Conservation (phyloP, 2,329 filamentous ascomycete species). For the Epichloe baconii region DNA sequence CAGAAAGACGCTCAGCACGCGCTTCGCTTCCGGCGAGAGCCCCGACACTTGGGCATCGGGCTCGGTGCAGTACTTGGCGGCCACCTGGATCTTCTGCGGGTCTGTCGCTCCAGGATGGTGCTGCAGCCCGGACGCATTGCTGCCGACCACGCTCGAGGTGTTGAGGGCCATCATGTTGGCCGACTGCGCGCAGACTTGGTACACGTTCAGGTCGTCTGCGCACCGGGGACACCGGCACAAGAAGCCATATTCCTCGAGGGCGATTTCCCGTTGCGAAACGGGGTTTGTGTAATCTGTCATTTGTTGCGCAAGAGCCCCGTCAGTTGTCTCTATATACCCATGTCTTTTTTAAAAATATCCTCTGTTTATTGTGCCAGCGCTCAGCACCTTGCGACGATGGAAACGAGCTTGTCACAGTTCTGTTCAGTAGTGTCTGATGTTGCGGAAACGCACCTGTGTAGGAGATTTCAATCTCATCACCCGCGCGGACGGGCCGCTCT, state of each 20-base stretch:
- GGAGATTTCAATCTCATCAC: constrained; percentile 47
- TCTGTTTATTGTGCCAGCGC: too few relatives aligned
- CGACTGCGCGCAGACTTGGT: constrained; percentile 33
- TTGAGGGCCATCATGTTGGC: constrained; percentile 26
- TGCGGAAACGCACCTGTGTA: constrained; percentile 38
- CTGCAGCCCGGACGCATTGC: constrained; percentile 5
- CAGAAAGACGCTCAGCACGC: neutral
- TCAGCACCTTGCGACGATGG: too few relatives aligned
- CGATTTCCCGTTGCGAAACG: constrained; percentile 26
- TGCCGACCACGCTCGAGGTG: constrained; percentile 28
- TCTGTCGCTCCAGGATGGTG: constrained; percentile 11
- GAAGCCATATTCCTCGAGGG: constrained; percentile 38
- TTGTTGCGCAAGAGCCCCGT: too few relatives aligned
- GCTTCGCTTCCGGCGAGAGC: neutral
- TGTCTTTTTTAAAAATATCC: too few relatives aligned
- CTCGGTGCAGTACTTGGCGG: neutral
- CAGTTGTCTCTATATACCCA: too few relatives aligned
- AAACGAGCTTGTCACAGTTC: too few relatives aligned
- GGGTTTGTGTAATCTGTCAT: constrained; percentile 35
- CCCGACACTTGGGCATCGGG: neutral
- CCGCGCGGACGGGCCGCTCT: constrained; percentile 32
- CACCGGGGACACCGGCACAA: constrained; percentile 38
- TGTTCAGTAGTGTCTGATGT: too few relatives aligned
- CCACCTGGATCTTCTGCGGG: constrained; percentile 12
- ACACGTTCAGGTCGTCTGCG: constrained; percentile 36